Evolutionary conservation across 2,329 filamentous ascomycete genomes (phyloP), one percentile per base, ranked within the genome.

Genomic region (Phyllosticta citrichinensis): DNA sequence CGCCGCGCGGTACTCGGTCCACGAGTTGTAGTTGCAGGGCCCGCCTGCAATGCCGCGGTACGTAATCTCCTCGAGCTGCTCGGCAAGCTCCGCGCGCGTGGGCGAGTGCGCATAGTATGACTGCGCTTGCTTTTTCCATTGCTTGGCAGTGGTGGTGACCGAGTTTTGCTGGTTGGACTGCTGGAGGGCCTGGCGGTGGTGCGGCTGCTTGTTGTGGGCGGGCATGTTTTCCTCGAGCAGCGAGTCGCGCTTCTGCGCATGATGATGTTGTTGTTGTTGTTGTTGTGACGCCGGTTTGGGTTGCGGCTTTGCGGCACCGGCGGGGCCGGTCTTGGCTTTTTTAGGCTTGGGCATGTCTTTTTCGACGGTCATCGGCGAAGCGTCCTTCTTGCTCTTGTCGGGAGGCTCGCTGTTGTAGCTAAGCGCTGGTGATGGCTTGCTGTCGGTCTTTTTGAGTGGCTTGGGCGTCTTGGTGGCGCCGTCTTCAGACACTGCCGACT

Each of bases 11-110:
- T 61, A 61, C 59, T 61, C 54, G 27, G 50, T 51, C 8, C 52
- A 8, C 8, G 47, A 27, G 5, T 25, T 27, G 30, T 19, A 61
- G 22, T 56, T 57, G n/a, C 54, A 47, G 20, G 59, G 59, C 17
- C 59, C 59, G 30, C 54, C 59, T 22, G 54, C 54, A 20, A 61
- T 56, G 19, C 59, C 59, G 54, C 54, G 54, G 54, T 56, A 54
- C 2, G 55, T 61, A n/a, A 61, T 61, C 9, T 61, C 59, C 17
- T 61, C 59, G 40, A 61, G 53, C 55, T 61, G 59, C 19, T 61
- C 59, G n/a, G 59, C 54, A 2, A 61, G 59, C 59, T 61, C 54
- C 10, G 54, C 54, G 47, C 55, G 54, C 27, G 59, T 61, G 30
- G 59, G 59, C 2, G 47, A 30, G 47, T 47, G 52, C 6, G 53